A percentile compares a stretch with the other conserved stretches of the same genome.
Evolutionary conservation across 345 rosid species (phyloP).

Genomic region (Brassica rapa): DNA sequence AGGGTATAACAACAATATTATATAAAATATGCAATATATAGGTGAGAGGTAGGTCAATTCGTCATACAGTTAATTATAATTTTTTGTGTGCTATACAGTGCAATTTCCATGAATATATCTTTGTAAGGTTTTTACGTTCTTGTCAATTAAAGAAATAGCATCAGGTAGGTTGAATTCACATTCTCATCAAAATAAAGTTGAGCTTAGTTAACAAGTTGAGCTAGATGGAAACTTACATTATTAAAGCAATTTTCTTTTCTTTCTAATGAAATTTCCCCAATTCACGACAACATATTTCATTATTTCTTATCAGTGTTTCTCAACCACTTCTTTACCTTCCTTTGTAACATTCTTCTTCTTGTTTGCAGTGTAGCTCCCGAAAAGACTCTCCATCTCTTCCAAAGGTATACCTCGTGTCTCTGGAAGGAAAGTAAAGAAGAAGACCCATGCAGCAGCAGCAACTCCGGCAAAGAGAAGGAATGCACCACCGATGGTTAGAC

Average conservation of each 20-base stretch:
- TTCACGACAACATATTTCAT: not conserved
- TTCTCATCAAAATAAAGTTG: not conserved
- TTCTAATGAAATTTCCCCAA: too few relatives aligned
- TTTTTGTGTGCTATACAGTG: too few relatives aligned
- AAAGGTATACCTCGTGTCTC: slow-evolving; percentile 68
- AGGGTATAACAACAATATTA: too few relatives aligned
- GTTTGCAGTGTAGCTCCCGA: slow-evolving; percentile 44
- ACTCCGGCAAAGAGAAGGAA: slow-evolving; percentile 57
- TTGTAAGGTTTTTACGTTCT: too few relatives aligned
- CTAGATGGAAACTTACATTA: too few relatives aligned
- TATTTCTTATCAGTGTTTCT: not conserved
- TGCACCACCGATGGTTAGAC: slow-evolving; percentile 56
- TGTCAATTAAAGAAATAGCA: not conserved
- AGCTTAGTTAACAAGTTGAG: not conserved
- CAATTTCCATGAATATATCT: too few relatives aligned
- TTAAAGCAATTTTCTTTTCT: too few relatives aligned
- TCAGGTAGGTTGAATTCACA: not conserved
- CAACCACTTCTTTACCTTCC: slow-evolving; percentile 15
- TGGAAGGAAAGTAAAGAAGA: slow-evolving; percentile 55
- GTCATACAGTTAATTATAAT: too few relatives aligned
- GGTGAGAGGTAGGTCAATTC: too few relatives aligned
- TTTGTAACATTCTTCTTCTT: slow-evolving; percentile 12
- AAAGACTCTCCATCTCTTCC: slow-evolving; percentile 58
- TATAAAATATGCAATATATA: too few relatives aligned
- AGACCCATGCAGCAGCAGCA: slow-evolving; percentile 45